Evolutionary conservation across 2,329 filamentous ascomycete species (phyloP).

Genomic region (Diaporthe caulivora): DNA sequence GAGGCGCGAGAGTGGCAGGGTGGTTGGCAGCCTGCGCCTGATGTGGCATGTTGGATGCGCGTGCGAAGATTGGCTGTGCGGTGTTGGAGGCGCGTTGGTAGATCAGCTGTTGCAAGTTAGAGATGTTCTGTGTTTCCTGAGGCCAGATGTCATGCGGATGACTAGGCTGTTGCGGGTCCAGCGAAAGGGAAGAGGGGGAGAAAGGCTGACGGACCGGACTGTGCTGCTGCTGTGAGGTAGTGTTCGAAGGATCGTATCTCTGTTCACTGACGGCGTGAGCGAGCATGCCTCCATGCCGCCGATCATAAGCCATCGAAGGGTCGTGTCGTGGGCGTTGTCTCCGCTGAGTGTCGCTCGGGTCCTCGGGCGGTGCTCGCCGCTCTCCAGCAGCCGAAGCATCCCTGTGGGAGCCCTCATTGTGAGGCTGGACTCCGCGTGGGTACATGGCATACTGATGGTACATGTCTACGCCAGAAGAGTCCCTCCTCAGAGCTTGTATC

Average conservation of each 20-base stretch:
- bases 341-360: constrained; percentile 46
- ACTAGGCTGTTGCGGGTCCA: not conserved
- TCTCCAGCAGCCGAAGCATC: constrained; percentile 25
- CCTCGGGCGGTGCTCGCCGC: constrained; percentile 46
- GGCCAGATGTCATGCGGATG: constrained; percentile 5
- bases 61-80: constrained; percentile 18
- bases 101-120: constrained; percentile 14
- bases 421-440: constrained; percentile 9
- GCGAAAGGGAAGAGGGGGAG: not conserved
- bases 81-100: not conserved
- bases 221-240: constrained; percentile 23
- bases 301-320: constrained; percentile 43
- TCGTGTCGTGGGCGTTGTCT: constrained; percentile 49
- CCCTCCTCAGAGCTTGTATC: constrained; percentile 27
- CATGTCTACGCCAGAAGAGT: constrained; percentile 10
- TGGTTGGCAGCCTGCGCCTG: constrained; percentile 5
- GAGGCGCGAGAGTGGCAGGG: constrained; percentile 24
- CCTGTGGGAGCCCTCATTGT: not conserved
- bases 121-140: constrained; percentile 17
- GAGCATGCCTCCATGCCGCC: constrained; percentile 45
- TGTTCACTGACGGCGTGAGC: constrained; percentile 8
- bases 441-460: constrained; percentile 13
- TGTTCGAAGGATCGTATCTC: constrained; percentile 10
- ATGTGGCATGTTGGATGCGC: not conserved
- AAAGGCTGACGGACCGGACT: constrained; percentile 24